Evolutionary conservation across 352 stramenopile species (phyloP), one percentile per base, ranked within the genome.

Genomic region (Aphanomyces stellatus): DNA sequence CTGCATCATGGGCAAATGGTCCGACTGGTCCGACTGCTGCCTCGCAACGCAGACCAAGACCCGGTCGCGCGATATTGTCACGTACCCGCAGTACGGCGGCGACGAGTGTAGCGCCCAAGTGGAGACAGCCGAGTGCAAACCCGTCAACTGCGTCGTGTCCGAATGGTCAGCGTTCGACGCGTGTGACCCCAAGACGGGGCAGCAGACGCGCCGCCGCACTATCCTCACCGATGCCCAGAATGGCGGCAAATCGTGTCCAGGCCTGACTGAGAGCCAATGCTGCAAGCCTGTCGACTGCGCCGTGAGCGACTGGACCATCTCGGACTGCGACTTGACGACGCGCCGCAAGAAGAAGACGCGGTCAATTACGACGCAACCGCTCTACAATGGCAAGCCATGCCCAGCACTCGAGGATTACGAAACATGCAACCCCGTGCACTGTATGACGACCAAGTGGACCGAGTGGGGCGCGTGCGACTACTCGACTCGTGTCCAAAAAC

Each of bases 221-320:
- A 30, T 73, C 10, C 3, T 70, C n/a, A 19, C n/a, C 37, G n/a
- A 46, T 40, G 65, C 75, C 0, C 56, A 79, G 30, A 84, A 76
- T 64, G 76, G 74, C 13, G 80, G 78, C 2, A 48, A 65, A 0
- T 46, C 37, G 37, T 46, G 37, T 46, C 37, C 37, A n/a, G 37
- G 37, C n/a, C 37, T 46, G 1, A 19, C n/a, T 11, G 37, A 46
- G n/a, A 46, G 11, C 37, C 37, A 46, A 46, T 2, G 37, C 37
- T 88, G 80, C 35, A 78, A 87, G 34, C 69, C 78, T 0, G 37
- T 82, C 30, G 73, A 88, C 61, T 90, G 81, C 42, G 70, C 62
- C 0, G 75, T 88, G 2, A 63, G 76, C 7, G 19, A 22, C 0
- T 83, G 77, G 77, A 74, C 30, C 62, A 77, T 13, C 72, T 76